Evolutionary conservation across 352 stramenopile genomes (phyloP), one percentile per base, ranked within the genome.

Genomic region (Pythium biforme): DNA sequence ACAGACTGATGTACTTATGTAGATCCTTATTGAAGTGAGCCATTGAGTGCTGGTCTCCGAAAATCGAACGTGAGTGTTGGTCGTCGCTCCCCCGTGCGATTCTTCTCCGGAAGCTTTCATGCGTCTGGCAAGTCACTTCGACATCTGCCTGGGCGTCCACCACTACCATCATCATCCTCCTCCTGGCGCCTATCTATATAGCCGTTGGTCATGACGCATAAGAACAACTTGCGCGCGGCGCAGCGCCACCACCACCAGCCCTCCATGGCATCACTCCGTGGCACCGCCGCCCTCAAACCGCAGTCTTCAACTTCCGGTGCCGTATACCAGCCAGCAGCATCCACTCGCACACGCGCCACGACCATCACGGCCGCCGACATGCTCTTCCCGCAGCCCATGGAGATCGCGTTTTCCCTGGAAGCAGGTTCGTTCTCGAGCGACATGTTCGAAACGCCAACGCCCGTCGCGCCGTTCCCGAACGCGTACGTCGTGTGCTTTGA

Each of bases 401-500:
- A 69, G 55, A 69, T 69, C 23, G 62, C 62, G 6, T 69, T 69
- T 47, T 69, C 62, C 3, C 47, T 69, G 14, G 62, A 69, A 14
- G 62, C 62, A 9, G 62, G 62, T 12, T 40, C 46, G 14, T 69
- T 69, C 48, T 69, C 62, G 8, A 62, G 62, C 54, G 62, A 69
- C 23, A 48, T 69, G 19, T 63, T 69, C n/a, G 53, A 63, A 15
- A 33, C 37, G n/a, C 10, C 51, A 3, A 10, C 45, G 23, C 12
- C 51, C 1, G 17, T 26, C 8, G 15, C 57, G 15, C 57, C 46
- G 19, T 63, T 88, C 9, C 69, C 66, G 31, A 89, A 89, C 49
- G 80, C 80, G 12, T 83, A 81, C 49, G 76, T 89, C 39, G 25
- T 89, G 52, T 85, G 76, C 68, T 89, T 79, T 77, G 80, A 89